Conservation (phyloP, 495 filamentous ascomycete genomes). For the Penicillium dipodomyicola region DNA sequence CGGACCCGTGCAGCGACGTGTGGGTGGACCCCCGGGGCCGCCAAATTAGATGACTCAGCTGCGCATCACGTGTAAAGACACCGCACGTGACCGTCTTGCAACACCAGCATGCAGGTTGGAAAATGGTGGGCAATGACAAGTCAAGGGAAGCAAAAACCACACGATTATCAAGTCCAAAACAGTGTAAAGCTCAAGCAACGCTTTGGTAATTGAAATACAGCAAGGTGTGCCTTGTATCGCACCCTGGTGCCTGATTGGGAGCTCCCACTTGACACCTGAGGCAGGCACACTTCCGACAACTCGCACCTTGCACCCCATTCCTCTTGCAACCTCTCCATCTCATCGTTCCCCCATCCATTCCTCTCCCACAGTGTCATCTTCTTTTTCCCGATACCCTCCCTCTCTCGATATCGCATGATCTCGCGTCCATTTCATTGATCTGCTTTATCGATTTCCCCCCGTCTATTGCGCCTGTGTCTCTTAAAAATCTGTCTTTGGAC, state of each 20-base stretch:
- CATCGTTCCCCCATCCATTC: slow-evolving; percentile 25
- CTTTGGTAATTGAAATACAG: not conserved
- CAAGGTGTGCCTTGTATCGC: not conserved
- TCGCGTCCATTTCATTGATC: slow-evolving; percentile 18
- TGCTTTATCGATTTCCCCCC: slow-evolving; percentile 17
- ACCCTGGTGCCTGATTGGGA: slow-evolving; percentile 14
- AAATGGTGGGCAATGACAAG: not conserved
- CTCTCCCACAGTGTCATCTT: slow-evolving; percentile 24
- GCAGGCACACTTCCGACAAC: slow-evolving; percentile 28
- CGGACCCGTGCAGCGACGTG: not conserved
- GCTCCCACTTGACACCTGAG: slow-evolving; percentile 27
- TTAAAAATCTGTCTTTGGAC: slow-evolving; percentile 46
- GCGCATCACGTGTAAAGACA: not conserved
- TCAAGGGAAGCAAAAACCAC: not conserved
- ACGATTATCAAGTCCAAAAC: not conserved
- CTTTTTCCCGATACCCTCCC: slow-evolving; percentile 12
- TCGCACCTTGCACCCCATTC: slow-evolving; percentile 31
- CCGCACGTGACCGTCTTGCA: not conserved
- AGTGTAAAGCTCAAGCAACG: not conserved
- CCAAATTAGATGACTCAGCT: slow-evolving; percentile 2
- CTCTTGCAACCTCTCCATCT: slow-evolving; percentile 26
- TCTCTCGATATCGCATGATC: slow-evolving; percentile 15
- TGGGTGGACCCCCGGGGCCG: not conserved
- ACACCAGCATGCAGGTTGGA: not conserved
- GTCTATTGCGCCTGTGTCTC: slow-evolving; percentile 30